Conservation (phyloP, 2,329 filamentous ascomycete genomes). For the Calonectria ilicicola region DNA sequence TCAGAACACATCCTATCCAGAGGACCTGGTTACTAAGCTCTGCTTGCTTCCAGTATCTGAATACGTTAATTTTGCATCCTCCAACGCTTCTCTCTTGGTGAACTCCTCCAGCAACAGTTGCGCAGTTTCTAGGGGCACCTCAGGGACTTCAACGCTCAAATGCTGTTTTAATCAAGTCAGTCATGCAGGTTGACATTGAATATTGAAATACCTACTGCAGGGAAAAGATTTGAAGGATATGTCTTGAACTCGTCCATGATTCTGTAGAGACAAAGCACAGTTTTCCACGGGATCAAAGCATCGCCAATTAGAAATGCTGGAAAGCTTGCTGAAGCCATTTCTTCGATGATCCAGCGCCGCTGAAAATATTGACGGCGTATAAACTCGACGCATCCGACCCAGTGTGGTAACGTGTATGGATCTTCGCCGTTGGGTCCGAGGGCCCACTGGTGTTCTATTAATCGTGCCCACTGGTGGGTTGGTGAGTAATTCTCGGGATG, state of each 20-base stretch:
- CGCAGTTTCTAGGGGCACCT: slow-evolving; percentile 30
- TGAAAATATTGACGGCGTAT: slow-evolving; percentile 48
- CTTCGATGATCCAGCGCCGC: slow-evolving; percentile 51
- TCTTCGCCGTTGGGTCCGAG: slow-evolving; percentile 34
- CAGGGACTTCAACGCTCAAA: slow-evolving; percentile 8
- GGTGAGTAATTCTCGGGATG: slow-evolving; percentile 52
- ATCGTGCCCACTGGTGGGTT: slow-evolving; percentile 45
- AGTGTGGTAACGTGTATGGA: slow-evolving; percentile 36
- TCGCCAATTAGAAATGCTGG: slow-evolving; percentile 48
- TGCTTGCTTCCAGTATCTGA: neutral
- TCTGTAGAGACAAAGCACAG: slow-evolving; percentile 49
- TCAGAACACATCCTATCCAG: neutral
- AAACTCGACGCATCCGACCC: slow-evolving; percentile 42
- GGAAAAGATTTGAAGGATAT: slow-evolving; percentile 46
- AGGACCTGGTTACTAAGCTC: neutral
- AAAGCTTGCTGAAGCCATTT: slow-evolving; percentile 49
- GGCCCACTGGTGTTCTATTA: slow-evolving; percentile 40
- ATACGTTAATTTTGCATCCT: slow-evolving; percentile 26
- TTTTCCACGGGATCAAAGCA: slow-evolving; percentile 50
- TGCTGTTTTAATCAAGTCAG: neutral
- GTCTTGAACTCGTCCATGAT: slow-evolving; percentile 51
- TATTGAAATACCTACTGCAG: slow-evolving; percentile 9
- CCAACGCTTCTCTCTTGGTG: slow-evolving; percentile 22
- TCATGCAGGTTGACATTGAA: too few species aligned
- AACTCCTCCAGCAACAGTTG: slow-evolving; percentile 31